These are phyloP conservation scores for Leishmania tropica DNA, from an alignment of 208 protist species.

Conservation along the genomic window DNA sequence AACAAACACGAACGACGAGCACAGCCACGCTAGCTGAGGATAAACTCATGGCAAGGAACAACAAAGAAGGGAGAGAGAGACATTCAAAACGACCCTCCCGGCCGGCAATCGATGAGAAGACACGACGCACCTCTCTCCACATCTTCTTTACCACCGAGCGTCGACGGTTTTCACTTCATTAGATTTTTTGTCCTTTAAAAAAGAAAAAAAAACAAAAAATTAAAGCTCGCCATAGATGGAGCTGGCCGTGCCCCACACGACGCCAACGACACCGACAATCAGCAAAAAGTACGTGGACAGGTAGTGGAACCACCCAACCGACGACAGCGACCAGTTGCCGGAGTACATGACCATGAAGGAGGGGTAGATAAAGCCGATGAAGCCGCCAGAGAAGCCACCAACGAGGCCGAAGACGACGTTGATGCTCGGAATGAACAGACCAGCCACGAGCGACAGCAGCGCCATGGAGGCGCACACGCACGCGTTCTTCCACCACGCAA, in stretches of 20 bases:
- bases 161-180: background rate
- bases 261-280: constrained; percentile 65
- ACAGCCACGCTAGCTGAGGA: too few species aligned
- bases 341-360: constrained; percentile 74
- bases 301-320: constrained; percentile 56
- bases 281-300: constrained; percentile 63
- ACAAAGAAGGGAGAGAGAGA: too few species aligned
- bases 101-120: background rate
- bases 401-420: constrained; percentile 74
- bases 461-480: constrained; percentile 44
- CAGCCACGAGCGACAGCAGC: constrained; percentile 41
- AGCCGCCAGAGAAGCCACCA: constrained; percentile 66
- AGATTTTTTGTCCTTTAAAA: too few species aligned
- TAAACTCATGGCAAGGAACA: too few species aligned
- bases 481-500: constrained; percentile 61
- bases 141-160: background rate
- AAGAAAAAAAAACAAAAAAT: background rate
- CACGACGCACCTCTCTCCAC: background rate
- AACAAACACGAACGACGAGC: background rate
- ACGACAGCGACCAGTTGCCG: constrained; percentile 43
- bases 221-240: constrained; percentile 62
- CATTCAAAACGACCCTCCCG: background rate
- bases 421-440: constrained; percentile 77
- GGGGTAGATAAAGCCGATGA: constrained; percentile 78
- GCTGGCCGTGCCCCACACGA: constrained; percentile 62